These are phyloP conservation scores for Capsella rubella DNA, from an alignment of 441 rosid genomes.

Conservation along the genomic window DNA sequence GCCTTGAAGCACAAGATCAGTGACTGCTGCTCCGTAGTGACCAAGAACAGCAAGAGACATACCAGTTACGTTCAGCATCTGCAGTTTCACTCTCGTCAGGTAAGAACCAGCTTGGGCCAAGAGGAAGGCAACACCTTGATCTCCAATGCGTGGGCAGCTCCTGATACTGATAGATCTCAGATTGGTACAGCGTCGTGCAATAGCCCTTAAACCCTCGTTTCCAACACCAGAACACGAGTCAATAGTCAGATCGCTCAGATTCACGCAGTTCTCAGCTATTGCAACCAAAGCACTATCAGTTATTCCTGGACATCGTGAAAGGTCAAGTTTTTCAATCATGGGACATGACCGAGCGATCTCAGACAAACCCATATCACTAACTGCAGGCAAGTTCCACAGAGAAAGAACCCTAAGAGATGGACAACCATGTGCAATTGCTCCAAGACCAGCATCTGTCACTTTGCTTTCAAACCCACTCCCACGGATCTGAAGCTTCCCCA, in stretches of 20 bases:
- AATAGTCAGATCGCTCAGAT: conserved; percentile 65
- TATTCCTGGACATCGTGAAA: conserved; percentile 75
- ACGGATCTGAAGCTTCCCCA: conserved; percentile 84
- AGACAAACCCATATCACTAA: conserved; percentile 70
- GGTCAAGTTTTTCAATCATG: conserved; percentile 84
- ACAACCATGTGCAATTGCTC: conserved; percentile 78
- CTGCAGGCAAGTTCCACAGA: conserved; percentile 74
- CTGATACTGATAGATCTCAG: conserved; percentile 77
- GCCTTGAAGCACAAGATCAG: conserved; percentile 66
- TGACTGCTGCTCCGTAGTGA: conserved; percentile 73
- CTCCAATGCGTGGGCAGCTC: conserved; percentile 94
- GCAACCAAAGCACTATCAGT: conserved; percentile 76
- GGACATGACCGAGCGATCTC: conserved; percentile 77
- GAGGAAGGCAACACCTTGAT: conserved; percentile 82
- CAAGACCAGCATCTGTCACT: conserved; percentile 74
- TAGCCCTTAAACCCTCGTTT: conserved; percentile 79
- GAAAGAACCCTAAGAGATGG: conserved; percentile 83
- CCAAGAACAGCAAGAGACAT: conserved; percentile 92
- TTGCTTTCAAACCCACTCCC: conserved; percentile 64
- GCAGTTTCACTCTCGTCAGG: conserved; percentile 78
- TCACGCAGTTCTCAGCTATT: conserved; percentile 70
- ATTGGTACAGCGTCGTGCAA: conserved; percentile 69
- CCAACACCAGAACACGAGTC: conserved; percentile 81
- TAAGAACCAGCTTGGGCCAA: conserved; percentile 67
- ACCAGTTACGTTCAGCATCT: conserved; percentile 82